Conservation (phyloP, 257 asterid species). For the Forsythia suspensa region DNA sequence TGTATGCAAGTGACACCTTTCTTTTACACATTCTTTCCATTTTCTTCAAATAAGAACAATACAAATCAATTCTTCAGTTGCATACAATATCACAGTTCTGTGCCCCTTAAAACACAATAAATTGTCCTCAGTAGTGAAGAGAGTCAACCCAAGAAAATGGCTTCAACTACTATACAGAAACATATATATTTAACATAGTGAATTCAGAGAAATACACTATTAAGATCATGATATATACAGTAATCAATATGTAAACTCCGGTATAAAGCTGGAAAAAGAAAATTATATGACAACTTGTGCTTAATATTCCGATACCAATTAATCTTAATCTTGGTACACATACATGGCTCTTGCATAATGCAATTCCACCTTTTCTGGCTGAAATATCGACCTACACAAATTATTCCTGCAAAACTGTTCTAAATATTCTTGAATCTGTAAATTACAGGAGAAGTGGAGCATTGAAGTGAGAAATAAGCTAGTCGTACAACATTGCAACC, state of each 20-base stretch:
- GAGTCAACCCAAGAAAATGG: background rate
- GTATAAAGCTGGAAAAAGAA: background rate
- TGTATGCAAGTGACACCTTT: too few relatives aligned
- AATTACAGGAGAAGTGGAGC: conserved; percentile 67
- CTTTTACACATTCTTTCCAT: background rate
- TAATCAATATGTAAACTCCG: background rate
- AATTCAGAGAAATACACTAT: background rate
- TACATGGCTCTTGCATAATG: conserved; percentile 53
- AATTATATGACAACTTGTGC: conserved; percentile 26
- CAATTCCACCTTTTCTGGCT: conserved; percentile 53
- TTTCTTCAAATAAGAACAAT: background rate
- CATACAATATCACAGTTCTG: background rate
- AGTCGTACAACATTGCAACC: conserved; percentile 86
- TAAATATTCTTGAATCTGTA: conserved; percentile 51
- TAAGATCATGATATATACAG: background rate
- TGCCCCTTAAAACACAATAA: background rate
- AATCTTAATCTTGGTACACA: conserved; percentile 59
- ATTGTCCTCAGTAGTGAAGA: background rate
- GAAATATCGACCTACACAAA: conserved; percentile 49
- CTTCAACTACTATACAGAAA: background rate
- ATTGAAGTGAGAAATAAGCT: conserved; percentile 52
- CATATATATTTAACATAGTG: background rate
- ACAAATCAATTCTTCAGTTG: background rate
- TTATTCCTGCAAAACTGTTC: conserved; percentile 80
- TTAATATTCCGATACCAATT: conserved; percentile 53